A percentile compares a stretch with the other conserved stretches of the same genome.
Conservation (phyloP, 1,284 basidiomycete genomes). For the Rhodotorula sp. region DNA sequence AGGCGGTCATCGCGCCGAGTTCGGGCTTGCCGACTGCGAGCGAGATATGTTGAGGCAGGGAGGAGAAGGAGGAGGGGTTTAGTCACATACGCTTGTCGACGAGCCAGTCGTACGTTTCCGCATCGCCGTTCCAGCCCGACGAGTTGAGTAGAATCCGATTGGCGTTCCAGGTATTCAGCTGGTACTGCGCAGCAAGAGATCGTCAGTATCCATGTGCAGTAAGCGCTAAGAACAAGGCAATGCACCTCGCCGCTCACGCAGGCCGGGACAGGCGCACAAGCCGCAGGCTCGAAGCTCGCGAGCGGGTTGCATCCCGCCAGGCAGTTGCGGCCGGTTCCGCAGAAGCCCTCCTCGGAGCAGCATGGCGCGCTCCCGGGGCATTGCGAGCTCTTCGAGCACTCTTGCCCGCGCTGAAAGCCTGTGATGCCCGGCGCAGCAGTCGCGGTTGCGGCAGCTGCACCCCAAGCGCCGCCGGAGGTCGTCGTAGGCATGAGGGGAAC, state of each 20-base stretch:
- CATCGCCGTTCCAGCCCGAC: conserved; percentile 71
- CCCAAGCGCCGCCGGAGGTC: not conserved
- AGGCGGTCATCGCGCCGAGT: not conserved
- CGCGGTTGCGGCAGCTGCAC: not conserved
- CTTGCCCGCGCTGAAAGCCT: conserved; percentile 5
- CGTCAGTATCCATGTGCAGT: not conserved
- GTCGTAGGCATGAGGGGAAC: not conserved
- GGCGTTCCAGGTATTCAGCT: conserved; percentile 61
- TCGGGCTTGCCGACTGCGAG: conserved; percentile 11
- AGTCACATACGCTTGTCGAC: conserved; percentile 62
- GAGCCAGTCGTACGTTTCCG: conserved; percentile 59
- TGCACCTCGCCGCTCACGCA: conserved; percentile 66
- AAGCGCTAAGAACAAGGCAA: conserved; percentile 1
- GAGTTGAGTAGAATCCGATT: conserved; percentile 62
- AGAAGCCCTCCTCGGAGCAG: conserved; percentile 76
- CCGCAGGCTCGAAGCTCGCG: conserved; percentile 61
- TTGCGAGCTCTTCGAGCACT: conserved; percentile 37
- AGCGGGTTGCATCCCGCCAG: conserved; percentile 79
- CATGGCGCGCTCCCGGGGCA: conserved; percentile 67
- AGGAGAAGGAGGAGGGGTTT: no score
- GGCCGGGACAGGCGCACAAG: conserved; percentile 71
- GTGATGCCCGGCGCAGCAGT: not conserved
- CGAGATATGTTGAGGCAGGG: not conserved
- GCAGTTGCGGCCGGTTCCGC: conserved; percentile 66
- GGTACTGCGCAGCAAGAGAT: conserved; percentile 55